Evolutionary conservation across 345 rosid species (phyloP), one percentile per base, ranked within the genome.

Genomic region (Salix suchowensis): DNA sequence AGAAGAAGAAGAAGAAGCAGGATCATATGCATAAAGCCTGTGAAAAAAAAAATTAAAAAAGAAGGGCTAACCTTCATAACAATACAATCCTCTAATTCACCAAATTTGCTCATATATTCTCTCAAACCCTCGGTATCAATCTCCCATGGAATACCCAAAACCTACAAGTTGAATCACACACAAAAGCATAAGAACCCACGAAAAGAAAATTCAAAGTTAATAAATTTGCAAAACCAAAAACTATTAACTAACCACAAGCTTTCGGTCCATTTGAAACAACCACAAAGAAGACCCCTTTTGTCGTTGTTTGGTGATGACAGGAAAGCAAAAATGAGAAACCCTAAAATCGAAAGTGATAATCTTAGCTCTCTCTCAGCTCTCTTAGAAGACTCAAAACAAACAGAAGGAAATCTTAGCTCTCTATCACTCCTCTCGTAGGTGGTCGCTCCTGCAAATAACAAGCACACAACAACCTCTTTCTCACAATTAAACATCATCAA

Each of bases 121-220:
- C 88, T 83, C 85, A 96, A 86, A 55, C 99, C 98, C 23, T 92
- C 95, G 2, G 99, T 91, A 74, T 92, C 97, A 69, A 96, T 89
- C 37, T 93, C 99, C 99, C 99, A 93, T 0, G 99, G 98, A 76
- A 93, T 93, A 42, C 98, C 99, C 88, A 96, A 78, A 75, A 96
- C 97, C 98, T 91, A 72, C 68, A 68, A 36, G 24, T n/a, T 28
- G 34, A 81, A 67, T 8, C 32, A 40, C 24, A 34, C 66, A 71
- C 12, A 18, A n/a, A 30, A 58, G 19, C 54, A 23, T 26, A 24
- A 65, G 15, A 50, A 40, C 10, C 40, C 24, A 24, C 7, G 26
- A 30, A 52, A 39, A 26, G 24, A 67, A 42, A 23, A 30, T 10
- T 21, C n/a, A 23, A 2, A 74, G n/a, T 67, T 12, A 0, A 15